These are phyloP conservation scores for Euphrasia arctica DNA, from an alignment of 305 asterid genomes.

Conservation along the genomic window DNA sequence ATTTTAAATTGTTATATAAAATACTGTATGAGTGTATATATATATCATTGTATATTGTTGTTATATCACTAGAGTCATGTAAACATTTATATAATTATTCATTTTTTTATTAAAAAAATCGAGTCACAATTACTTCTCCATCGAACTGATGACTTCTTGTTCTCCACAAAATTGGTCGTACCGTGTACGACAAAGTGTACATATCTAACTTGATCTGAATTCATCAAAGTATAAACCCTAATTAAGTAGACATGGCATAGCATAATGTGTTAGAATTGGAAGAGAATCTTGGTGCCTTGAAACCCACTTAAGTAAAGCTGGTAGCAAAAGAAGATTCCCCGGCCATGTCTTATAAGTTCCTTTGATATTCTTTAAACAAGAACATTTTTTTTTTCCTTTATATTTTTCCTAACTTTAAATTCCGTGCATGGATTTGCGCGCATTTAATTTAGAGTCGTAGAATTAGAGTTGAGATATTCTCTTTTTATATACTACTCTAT, in stretches of 20 bases:
- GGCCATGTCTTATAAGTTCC: constrained; percentile 31
- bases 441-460: constrained; percentile 55
- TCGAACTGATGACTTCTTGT: no score
- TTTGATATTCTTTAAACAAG: constrained; percentile 37
- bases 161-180: no score
- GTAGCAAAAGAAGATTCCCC: constrained; percentile 76
- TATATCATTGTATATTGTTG: no score
- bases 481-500: constrained; percentile 14
- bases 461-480: constrained; percentile 74
- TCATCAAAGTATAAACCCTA: neutral
- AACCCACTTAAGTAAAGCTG: constrained; percentile 83
- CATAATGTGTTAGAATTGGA: constrained; percentile 1
- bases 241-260: neutral
- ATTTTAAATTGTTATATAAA: no score
- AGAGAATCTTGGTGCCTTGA: constrained; percentile 74
- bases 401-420: constrained; percentile 41
- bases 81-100: no score
- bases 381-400: constrained; percentile 25
- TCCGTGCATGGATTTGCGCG: constrained; percentile 49
- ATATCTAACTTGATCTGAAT: neutral
- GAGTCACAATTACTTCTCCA: no score
- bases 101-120: no score
- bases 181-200: no score
- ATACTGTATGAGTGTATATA: no score
- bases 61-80: no score